Evolutionary conservation across 1,284 basidiomycete species (phyloP).

Genomic region (Athelia sp.): DNA sequence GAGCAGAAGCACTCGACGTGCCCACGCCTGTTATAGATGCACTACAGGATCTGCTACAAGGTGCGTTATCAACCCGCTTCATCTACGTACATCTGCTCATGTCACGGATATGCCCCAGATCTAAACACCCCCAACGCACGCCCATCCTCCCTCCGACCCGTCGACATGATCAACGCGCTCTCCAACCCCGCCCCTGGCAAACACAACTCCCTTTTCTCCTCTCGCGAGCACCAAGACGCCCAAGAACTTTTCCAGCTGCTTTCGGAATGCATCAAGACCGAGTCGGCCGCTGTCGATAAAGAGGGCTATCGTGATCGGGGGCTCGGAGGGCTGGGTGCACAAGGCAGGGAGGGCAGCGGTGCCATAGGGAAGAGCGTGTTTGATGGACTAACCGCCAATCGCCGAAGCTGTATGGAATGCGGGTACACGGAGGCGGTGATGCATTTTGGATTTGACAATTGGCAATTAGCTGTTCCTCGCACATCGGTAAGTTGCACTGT

Average conservation of each 20-base stretch:
- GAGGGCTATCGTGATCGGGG: slow-evolving; percentile 66
- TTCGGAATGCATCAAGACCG: slow-evolving; percentile 82
- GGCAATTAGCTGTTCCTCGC: slow-evolving; percentile 74
- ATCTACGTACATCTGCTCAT: slow-evolving; percentile 13
- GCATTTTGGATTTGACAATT: slow-evolving; percentile 81
- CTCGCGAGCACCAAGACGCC: slow-evolving; percentile 90
- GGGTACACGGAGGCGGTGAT: slow-evolving; percentile 87
- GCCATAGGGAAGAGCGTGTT: slow-evolving; percentile 65
- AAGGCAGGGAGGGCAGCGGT: slow-evolving; percentile 25
- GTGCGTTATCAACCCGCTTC: slow-evolving; percentile 33
- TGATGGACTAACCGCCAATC: slow-evolving; percentile 78
- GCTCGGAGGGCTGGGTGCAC: slow-evolving; percentile 43
- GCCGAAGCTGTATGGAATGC: slow-evolving; percentile 75
- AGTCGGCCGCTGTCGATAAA: slow-evolving; percentile 59
- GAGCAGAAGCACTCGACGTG: slow-evolving; percentile 72
- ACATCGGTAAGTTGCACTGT: slow-evolving; percentile 34
- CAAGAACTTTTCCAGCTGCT: slow-evolving; percentile 93
- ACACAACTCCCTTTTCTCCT: slow-evolving; percentile 67
- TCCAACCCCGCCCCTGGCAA: slow-evolving; percentile 50
- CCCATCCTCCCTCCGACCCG: slow-evolving; percentile 61
- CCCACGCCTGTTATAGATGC: slow-evolving; percentile 81
- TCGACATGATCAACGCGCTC: slow-evolving; percentile 68
- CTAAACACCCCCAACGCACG: slow-evolving; percentile 66
- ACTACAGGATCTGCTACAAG: slow-evolving; percentile 60
- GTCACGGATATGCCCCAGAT: slow-evolving; percentile 32